phyloP scores from a whole-genome alignment of 306 rosid genomes.

The Astragalus glycyphyllos region DNA sequence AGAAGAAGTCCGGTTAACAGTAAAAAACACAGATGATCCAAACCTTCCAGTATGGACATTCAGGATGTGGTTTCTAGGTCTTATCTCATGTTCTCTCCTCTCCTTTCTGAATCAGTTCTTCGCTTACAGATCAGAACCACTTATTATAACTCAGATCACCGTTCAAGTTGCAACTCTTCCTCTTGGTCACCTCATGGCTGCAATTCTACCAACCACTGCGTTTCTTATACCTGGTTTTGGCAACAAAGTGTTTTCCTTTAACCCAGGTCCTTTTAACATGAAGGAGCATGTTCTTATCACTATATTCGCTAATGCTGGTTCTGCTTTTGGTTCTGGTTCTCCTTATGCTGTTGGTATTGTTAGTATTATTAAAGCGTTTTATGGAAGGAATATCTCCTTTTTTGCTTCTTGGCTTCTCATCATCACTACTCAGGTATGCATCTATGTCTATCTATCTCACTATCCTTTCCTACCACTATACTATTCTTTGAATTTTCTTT shows the following conservation, averaged over 20 bases:
- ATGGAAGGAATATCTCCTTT: slow-evolving; percentile 54
- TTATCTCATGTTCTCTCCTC: slow-evolving; percentile 60
- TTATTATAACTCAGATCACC: slow-evolving; percentile 58
- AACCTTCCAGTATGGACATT: slow-evolving; percentile 79
- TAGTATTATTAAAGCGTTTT: slow-evolving; percentile 58
- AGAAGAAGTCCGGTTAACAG: slow-evolving; percentile 70
- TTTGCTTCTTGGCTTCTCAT: slow-evolving; percentile 60
- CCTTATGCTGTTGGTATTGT: slow-evolving; percentile 66
- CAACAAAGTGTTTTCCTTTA: slow-evolving; percentile 41
- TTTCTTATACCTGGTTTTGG: slow-evolving; percentile 56
- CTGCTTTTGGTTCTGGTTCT: slow-evolving; percentile 62
- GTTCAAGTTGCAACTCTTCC: slow-evolving; percentile 68
- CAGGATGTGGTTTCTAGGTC: slow-evolving; percentile 78
- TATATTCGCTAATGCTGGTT: slow-evolving; percentile 73
- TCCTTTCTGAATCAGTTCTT: slow-evolving; percentile 80
- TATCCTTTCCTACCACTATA: not conserved
- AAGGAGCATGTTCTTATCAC: slow-evolving; percentile 81
- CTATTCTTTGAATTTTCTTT: no score
- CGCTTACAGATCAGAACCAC: slow-evolving; percentile 62
- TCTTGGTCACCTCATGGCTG: slow-evolving; percentile 64
- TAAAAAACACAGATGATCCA: slow-evolving; percentile 59
- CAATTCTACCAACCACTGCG: slow-evolving; percentile 47
- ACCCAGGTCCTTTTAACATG: slow-evolving; percentile 80
- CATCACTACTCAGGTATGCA: slow-evolving; percentile 58
- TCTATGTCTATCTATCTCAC: no score